Percentiles rank a stretch among this genome's conserved stretches.
These are phyloP conservation scores for Paracoccidioides lutzii DNA, from an alignment of 2,329 filamentous ascomycete genomes.

Conservation along the genomic window DNA sequence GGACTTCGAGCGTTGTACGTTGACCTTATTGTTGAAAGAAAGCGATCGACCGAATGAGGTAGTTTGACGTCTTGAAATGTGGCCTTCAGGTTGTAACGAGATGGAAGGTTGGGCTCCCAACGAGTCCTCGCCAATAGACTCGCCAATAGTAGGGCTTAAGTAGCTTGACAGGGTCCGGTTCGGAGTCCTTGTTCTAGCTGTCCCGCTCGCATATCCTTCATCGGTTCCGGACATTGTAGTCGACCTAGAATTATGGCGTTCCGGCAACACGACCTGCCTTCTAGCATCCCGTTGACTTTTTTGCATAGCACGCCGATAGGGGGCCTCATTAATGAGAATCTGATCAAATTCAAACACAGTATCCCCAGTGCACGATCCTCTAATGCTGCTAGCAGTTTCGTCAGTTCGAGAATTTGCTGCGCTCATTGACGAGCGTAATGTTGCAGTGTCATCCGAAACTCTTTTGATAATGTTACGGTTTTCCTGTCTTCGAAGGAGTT, in stretches of 20 bases:
- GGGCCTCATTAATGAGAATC: slow-evolving; percentile 15
- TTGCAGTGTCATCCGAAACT: slow-evolving; percentile 26
- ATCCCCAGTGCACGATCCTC: slow-evolving; percentile 19
- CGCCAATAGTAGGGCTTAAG: slow-evolving; percentile 1
- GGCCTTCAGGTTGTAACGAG: background rate
- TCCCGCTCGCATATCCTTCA: slow-evolving; percentile 18
- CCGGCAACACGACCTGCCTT: slow-evolving; percentile 3
- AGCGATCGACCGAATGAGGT: background rate
- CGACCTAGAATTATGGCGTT: slow-evolving; percentile 6
- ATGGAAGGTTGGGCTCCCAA: background rate
- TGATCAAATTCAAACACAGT: slow-evolving; percentile 24
- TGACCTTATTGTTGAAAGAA: background rate
- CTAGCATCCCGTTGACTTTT: slow-evolving; percentile 7
- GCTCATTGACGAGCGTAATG: slow-evolving; percentile 20
- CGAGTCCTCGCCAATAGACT: background rate
- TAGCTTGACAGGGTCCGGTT: slow-evolving; percentile 6
- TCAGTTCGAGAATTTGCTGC: slow-evolving; percentile 16
- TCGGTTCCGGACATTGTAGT: slow-evolving; percentile 15
- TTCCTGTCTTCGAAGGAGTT: slow-evolving; percentile 21
- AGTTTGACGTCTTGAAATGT: background rate
- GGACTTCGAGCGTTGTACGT: slow-evolving; percentile 1
- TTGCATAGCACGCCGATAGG: slow-evolving; percentile 15
- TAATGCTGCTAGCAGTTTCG: slow-evolving; percentile 18
- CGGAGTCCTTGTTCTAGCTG: slow-evolving; percentile 8
- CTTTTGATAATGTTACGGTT: slow-evolving; percentile 24